Percentiles rank a stretch among this genome's conserved stretches.
Conservation (phyloP, 1,139 yeast species). For the Taphrina communis region DNA sequence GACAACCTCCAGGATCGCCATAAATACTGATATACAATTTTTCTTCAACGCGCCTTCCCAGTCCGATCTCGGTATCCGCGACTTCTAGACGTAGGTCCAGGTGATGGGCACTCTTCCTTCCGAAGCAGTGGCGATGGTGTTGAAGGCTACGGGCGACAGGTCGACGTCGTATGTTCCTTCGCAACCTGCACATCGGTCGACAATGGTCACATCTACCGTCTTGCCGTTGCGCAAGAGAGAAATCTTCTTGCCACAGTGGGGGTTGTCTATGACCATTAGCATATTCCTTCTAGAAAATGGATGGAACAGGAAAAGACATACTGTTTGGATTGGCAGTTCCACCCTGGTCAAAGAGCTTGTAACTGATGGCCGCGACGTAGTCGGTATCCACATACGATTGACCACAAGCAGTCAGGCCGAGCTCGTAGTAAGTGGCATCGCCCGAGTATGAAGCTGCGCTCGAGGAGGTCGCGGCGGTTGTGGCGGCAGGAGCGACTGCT, state of each 20-base stretch:
- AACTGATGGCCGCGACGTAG: constrained; percentile 56
- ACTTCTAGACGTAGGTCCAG: constrained; percentile 54
- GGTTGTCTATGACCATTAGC: constrained; percentile 48
- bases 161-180: constrained; percentile 56
- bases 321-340: constrained; percentile 52
- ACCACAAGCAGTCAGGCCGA: constrained; percentile 72
- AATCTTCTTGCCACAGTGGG: constrained; percentile 60
- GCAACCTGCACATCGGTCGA: constrained; percentile 64
- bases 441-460: constrained; percentile 54
- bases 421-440: constrained; percentile 64
- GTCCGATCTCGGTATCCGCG: constrained; percentile 3
- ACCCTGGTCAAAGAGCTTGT: constrained; percentile 50
- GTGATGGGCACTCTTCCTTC: constrained; percentile 59
- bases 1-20: constrained; percentile 5
- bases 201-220: constrained; percentile 60
- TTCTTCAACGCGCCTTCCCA: neutral
- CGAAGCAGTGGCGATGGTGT: constrained; percentile 56
- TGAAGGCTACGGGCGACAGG: constrained; percentile 62
- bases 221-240: constrained; percentile 56
- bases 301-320: neutral
- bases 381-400: constrained; percentile 57
- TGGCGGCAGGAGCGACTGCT: constrained; percentile 42
- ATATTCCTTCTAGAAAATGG: too few species aligned
- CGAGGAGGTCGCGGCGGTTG: constrained; percentile 48
- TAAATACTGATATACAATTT: neutral